Evolutionary conservation across 805 yeast genomes (phyloP), one percentile per base, ranked within the genome.

Genomic region (Candida odintsovae): DNA sequence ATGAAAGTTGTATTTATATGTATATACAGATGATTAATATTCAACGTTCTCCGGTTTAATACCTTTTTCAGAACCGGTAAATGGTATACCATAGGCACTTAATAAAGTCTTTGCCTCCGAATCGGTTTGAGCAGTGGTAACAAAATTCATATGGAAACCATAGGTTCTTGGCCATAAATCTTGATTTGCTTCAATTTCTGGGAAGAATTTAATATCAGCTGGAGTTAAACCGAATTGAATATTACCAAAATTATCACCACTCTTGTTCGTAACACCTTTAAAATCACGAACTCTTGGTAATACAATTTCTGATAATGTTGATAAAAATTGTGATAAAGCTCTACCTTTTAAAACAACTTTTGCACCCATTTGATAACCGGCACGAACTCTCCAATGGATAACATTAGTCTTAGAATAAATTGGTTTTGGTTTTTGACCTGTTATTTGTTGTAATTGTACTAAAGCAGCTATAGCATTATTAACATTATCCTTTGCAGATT

Each of bases 281-380:
- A 86, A 94, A 42, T 89, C 88, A 76, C 95, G 83, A 47, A 90
- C 80, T 66, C 96, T 80, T 41, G 99, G 99, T 57, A 94, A 75
- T 18, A 94, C 98, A 52, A 95, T 70, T 68, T 94, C 99, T 1
- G 95, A 82, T 56, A 94, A 70, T 1, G 98, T 92, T 7, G 86
- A 66, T 48, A 94, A 61, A 59, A 95, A 94, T 69, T 90, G 97
- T 46, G 82, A 70, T 82, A 90, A 86, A 45, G 86, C 85, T 54
- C 82, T 76, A 40, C 97, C 99, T 28, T 72, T 72, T 46, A 95
- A 70, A 48, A 76, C 78, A 13, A 83, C 83, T 61, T 86, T 86
- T 45, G 95, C 96, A 45, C 99, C 99, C 80, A 95, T 86, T 43
- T 83, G 83, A 73, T 80, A 83, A 36, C 97, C 96, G 42, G 82